Conservation (phyloP, 164 flowering plant species). For the Liquidambar formosana region DNA sequence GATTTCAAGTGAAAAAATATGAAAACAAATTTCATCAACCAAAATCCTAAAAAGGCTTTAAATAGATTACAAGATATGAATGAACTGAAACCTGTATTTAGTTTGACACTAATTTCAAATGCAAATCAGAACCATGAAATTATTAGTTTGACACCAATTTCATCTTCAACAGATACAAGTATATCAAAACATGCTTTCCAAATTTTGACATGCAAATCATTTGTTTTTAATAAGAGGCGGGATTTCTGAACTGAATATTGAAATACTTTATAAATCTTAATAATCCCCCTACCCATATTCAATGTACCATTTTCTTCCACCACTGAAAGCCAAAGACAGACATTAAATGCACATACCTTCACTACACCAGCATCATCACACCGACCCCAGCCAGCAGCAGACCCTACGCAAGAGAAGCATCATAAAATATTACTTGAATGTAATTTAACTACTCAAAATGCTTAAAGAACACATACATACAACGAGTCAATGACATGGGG, state of each 20-base stretch:
- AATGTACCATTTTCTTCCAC: neutral
- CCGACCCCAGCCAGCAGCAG: slow-evolving; percentile 98
- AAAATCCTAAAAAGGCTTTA: too few species aligned
- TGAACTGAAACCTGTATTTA: too few species aligned
- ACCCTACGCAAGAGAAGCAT: slow-evolving; percentile 50
- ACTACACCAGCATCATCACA: slow-evolving; percentile 94
- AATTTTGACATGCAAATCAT: too few species aligned
- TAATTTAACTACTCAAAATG: neutral
- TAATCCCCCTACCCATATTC: neutral
- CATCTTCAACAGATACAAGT: too few species aligned
- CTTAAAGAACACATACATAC: neutral
- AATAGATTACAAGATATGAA: too few species aligned
- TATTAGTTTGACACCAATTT: too few species aligned
- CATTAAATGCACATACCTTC: slow-evolving; percentile 53
- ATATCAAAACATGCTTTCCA: too few species aligned
- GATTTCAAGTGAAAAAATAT: too few species aligned
- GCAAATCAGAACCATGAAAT: too few species aligned
- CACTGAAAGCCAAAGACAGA: neutral
- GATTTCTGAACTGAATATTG: neutral
- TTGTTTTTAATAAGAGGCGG: too few species aligned
- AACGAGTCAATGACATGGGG: neutral
- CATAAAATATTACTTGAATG: neutral
- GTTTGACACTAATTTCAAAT: too few species aligned
- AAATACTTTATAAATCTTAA: neutral
- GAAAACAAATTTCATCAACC: too few species aligned